These are phyloP conservation scores for Lactarius vividus DNA, from an alignment of 768 basidiomycete species.

Conservation along the genomic window DNA sequence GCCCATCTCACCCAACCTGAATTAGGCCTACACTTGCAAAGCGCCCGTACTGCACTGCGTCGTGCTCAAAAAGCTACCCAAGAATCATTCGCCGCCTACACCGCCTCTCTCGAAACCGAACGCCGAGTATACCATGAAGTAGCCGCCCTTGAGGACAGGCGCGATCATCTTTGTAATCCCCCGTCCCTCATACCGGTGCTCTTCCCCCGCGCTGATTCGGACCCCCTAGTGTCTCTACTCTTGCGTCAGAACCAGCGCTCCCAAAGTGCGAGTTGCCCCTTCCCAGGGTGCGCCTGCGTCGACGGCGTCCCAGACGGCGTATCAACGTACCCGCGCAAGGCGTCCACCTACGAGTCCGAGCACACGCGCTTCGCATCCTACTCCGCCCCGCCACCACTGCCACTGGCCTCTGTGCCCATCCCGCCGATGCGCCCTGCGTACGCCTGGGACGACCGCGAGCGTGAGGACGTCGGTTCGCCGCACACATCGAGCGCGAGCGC, in stretches of 20 bases:
- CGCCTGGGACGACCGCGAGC: constrained; percentile 26
- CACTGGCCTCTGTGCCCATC: not conserved
- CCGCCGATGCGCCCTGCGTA: constrained; percentile 26
- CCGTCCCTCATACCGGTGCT: not conserved
- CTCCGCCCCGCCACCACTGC: constrained; percentile 11
- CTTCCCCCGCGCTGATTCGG: not conserved
- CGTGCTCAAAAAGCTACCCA: constrained; percentile 28
- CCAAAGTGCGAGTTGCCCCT: constrained; percentile 19
- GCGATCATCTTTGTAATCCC: constrained; percentile 23
- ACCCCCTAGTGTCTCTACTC: constrained; percentile 20
- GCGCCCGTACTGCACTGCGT: constrained; percentile 22
- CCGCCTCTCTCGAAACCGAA: constrained; percentile 25
- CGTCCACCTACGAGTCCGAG: constrained; percentile 18
- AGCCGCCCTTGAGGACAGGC: constrained; percentile 24
- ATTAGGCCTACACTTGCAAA: constrained; percentile 21
- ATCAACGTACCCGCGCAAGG: constrained; percentile 24
- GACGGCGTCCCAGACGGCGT: constrained; percentile 19
- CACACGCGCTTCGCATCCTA: constrained; percentile 19
- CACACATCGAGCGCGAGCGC: constrained; percentile 24
- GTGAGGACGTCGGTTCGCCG: constrained; percentile 22
- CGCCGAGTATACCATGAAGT: constrained; percentile 24
- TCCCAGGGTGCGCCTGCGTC: constrained; percentile 15
- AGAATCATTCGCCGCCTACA: constrained; percentile 25
- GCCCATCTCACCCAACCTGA: too few relatives aligned
- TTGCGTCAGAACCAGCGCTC: constrained; percentile 26